phyloP scores from a whole-genome alignment of 352 stramenopile species.

The Globisporangium lucens region DNA sequence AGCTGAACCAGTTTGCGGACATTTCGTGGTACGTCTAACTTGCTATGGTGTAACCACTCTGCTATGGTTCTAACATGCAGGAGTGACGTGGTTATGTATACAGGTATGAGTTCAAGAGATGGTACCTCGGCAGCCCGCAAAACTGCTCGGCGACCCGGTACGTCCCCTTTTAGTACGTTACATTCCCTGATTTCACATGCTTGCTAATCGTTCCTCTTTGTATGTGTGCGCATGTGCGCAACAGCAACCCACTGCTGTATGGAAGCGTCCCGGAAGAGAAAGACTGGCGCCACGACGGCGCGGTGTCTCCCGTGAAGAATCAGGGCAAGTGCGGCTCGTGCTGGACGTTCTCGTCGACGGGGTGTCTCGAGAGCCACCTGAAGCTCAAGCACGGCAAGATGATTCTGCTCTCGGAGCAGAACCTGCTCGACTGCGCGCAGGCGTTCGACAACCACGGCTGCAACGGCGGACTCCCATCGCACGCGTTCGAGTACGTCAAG shows the following conservation, averaged over 20 bases:
- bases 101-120: constrained; percentile 72
- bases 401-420: constrained; percentile 95
- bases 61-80: not conserved
- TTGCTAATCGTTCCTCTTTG: not conserved
- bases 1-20: constrained; percentile 79
- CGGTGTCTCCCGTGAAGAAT: constrained; percentile 97
- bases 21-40: constrained; percentile 45
- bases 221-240: not conserved
- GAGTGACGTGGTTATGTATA: not conserved
- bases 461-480: constrained; percentile 95
- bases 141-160: constrained; percentile 66
- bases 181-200: not conserved
- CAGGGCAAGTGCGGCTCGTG: constrained; percentile 98
- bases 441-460: constrained; percentile 94
- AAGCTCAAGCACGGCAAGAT: constrained; percentile 93
- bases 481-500: constrained; percentile 96
- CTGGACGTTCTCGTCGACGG: constrained; percentile 98
- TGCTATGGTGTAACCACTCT: not conserved
- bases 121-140: constrained; percentile 64
- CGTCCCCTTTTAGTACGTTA: not conserved
- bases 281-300: constrained; percentile 93
- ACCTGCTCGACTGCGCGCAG: constrained; percentile 96
- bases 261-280: constrained; percentile 78
- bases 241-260: constrained; percentile 22
- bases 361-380: constrained; percentile 95